Conservation (phyloP, 2,329 filamentous ascomycete species). For the Sporothrix luriei region DNA sequence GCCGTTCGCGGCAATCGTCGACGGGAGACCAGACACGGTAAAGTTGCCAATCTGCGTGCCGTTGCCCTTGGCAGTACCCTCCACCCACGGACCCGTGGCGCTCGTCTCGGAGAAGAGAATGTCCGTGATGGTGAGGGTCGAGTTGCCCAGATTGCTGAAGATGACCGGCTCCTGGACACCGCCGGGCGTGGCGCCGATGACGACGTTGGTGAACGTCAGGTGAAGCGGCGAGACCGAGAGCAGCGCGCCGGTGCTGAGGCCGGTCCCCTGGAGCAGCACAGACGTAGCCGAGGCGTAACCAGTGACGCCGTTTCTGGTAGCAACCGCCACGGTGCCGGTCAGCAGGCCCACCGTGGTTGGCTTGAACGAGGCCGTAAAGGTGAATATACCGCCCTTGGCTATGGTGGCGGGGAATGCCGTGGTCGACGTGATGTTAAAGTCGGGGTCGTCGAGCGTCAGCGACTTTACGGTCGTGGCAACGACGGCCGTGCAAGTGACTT, state of each 20-base stretch:
- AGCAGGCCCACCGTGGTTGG: slow-evolving; percentile 53
- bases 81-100: slow-evolving; percentile 51
- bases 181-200: slow-evolving; percentile 48
- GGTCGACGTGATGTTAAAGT: slow-evolving; percentile 45
- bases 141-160: slow-evolving; percentile 55
- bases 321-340: slow-evolving; percentile 52
- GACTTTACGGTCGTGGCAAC: slow-evolving; percentile 49
- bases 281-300: slow-evolving; percentile 53
- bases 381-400: slow-evolving; percentile 47
- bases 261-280: slow-evolving; percentile 53
- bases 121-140: slow-evolving; percentile 48
- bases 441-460: slow-evolving; percentile 44
- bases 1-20: slow-evolving; percentile 47
- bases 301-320: slow-evolving; percentile 50
- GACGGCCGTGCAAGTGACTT: slow-evolving; percentile 54
- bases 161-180: slow-evolving; percentile 50
- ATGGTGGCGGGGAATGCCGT: slow-evolving; percentile 43
- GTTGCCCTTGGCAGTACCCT: slow-evolving; percentile 40
- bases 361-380: slow-evolving; percentile 50
- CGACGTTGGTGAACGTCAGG: slow-evolving; percentile 54
- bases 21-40: slow-evolving; percentile 52
- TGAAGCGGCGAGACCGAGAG: slow-evolving; percentile 52
- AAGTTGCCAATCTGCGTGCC: slow-evolving; percentile 52
- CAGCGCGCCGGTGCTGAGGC: slow-evolving; percentile 50
- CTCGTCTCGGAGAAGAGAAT: slow-evolving; percentile 51